A percentile compares a stretch with the other conserved stretches of the same genome.
Conservation (phyloP, 441 rosid species). For the Omphalea diandra region DNA sequence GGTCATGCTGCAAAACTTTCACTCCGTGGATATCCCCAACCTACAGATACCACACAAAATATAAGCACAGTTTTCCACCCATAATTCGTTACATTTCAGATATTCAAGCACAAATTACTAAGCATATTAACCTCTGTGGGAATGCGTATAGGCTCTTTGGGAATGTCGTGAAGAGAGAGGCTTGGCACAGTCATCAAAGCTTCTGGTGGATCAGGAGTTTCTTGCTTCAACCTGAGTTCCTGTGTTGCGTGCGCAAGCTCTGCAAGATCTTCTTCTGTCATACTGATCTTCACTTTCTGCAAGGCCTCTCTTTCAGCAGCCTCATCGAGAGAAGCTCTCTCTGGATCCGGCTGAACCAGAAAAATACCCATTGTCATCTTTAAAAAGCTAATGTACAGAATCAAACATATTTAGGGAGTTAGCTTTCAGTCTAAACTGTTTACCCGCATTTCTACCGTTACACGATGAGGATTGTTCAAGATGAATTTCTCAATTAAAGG, state of each 20-base stretch:
- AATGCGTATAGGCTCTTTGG: constrained; percentile 70
- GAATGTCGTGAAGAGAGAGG: constrained; percentile 73
- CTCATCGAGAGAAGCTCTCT: constrained; percentile 77
- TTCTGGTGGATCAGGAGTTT: constrained; percentile 93
- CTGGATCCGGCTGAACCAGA: constrained; percentile 75
- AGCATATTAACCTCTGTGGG: constrained; percentile 62
- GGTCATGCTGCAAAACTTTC: constrained; percentile 80
- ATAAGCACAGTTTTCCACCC: constrained; percentile 18
- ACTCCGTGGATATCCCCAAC: constrained; percentile 80
- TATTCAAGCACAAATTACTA: constrained; percentile 10
- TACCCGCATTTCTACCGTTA: constrained; percentile 91
- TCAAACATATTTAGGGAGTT: constrained; percentile 8
- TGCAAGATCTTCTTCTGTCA: constrained; percentile 88
- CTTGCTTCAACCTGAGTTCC: constrained; percentile 80
- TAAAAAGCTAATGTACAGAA: neutral
- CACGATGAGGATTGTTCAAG: constrained; percentile 74
- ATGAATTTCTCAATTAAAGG: constrained; percentile 79
- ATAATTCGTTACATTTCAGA: neutral
- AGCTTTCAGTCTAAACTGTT: constrained; percentile 1
- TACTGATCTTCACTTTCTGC: constrained; percentile 60
- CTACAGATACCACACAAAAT: constrained; percentile 36
- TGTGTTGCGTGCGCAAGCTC: constrained; percentile 80
- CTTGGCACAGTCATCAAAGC: constrained; percentile 77
- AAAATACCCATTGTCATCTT: constrained; percentile 9
- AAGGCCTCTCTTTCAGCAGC: constrained; percentile 66